A percentile compares a stretch with the other conserved stretches of the same genome.
Conservation (phyloP, 768 basidiomycete species). For the Naganishia friedmannii region DNA sequence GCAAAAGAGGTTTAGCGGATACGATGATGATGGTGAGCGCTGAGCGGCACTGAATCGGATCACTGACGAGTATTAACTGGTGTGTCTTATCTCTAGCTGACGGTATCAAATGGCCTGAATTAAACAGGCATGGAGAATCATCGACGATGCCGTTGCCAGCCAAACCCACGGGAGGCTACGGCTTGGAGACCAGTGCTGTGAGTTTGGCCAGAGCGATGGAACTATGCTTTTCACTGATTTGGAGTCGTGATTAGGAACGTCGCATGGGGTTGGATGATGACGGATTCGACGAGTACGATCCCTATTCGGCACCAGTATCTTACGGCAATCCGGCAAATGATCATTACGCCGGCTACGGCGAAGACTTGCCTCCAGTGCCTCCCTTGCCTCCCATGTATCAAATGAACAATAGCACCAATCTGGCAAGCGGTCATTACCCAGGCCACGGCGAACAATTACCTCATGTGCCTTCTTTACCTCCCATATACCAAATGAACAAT, state of each 20-base stretch:
- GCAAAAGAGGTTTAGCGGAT: constrained; percentile 34
- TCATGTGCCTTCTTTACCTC: constrained; percentile 6
- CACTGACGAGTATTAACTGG: not conserved
- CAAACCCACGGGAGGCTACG: constrained; percentile 47
- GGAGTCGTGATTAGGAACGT: constrained; percentile 20
- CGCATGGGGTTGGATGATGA: constrained; percentile 28
- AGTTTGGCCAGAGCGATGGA: constrained; percentile 14
- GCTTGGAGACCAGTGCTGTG: constrained; percentile 48
- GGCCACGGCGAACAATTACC: not conserved
- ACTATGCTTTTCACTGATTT: not conserved
- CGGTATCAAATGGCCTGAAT: constrained; percentile 51
- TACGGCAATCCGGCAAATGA: constrained; percentile 23
- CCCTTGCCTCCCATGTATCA: constrained; percentile 15
- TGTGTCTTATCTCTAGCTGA: constrained; percentile 28
- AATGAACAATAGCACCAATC: constrained; percentile 9
- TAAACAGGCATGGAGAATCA: constrained; percentile 49
- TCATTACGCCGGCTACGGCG: constrained; percentile 4
- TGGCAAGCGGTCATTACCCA: constrained; percentile 6
- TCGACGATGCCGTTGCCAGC: constrained; percentile 46
- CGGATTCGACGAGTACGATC: constrained; percentile 25
- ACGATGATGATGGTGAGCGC: constrained; percentile 35
- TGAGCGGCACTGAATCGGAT: not conserved
- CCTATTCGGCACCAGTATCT: constrained; percentile 26
- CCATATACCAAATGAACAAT: constrained; percentile 10
- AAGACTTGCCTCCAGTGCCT: constrained; percentile 3